These are phyloP conservation scores for Dictyostelium purpureum DNA, from an alignment of 78 protist genomes.

Conservation along the genomic window DNA sequence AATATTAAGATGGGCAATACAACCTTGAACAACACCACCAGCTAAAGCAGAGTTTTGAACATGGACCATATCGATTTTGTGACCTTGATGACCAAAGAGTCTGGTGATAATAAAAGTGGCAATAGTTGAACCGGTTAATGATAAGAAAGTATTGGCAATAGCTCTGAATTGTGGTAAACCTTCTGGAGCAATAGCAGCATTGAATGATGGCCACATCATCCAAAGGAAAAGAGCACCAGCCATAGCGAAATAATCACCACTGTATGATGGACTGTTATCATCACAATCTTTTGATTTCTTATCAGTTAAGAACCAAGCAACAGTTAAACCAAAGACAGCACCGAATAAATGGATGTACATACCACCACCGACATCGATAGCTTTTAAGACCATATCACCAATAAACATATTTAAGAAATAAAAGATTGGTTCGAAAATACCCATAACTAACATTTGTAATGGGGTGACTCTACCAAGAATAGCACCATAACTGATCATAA, in stretches of 20 bases:
- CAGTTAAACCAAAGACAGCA: constrained; percentile 93
- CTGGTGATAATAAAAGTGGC: constrained; percentile 62
- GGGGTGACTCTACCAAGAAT: constrained; percentile 91
- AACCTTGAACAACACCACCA: constrained; percentile 96
- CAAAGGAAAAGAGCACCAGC: constrained; percentile 86
- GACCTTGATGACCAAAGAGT: constrained; percentile 31
- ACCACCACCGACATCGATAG: constrained; percentile 94
- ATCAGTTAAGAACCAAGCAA: constrained; percentile 49
- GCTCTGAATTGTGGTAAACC: constrained; percentile 75
- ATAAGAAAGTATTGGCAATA: constrained; percentile 68
- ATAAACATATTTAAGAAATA: constrained; percentile 84
- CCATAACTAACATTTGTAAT: constrained; percentile 86
- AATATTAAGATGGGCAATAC: constrained; percentile 80
- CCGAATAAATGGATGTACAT: constrained; percentile 96
- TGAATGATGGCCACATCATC: constrained; percentile 97
- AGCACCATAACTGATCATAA: constrained; percentile 96
- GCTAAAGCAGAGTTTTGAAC: constrained; percentile 95
- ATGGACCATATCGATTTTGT: constrained; percentile 86
- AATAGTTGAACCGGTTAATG: constrained; percentile 46
- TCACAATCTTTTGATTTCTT: neutral
- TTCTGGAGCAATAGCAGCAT: constrained; percentile 87
- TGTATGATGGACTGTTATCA: constrained; percentile 44
- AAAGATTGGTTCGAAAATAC: constrained; percentile 84
- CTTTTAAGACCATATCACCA: constrained; percentile 37
- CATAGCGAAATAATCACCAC: constrained; percentile 92